phyloP scores from a whole-genome alignment of 257 asterid species.

The Solanum acaule region DNA sequence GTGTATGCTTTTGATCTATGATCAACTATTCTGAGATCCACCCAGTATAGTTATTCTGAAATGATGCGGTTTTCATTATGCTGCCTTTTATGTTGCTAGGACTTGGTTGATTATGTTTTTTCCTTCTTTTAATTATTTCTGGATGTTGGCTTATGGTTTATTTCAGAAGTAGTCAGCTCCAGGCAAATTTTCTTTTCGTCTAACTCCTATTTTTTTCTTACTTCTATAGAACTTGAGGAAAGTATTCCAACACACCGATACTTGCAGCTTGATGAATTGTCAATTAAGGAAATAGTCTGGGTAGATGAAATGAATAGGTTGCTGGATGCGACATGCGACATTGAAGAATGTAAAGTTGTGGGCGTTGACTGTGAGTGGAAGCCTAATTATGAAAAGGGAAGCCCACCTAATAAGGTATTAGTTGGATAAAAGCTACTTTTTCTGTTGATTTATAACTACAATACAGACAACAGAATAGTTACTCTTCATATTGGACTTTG shows the following conservation, averaged over 20 bases:
- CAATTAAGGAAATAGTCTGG: constrained; percentile 71
- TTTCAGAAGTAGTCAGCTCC: not conserved
- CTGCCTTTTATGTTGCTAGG: not conserved
- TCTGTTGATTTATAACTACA: not conserved
- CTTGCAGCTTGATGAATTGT: constrained; percentile 65
- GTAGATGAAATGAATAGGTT: constrained; percentile 57
- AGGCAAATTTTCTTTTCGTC: not conserved
- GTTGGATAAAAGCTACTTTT: not conserved
- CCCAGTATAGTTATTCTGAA: not conserved
- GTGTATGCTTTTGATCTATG: not conserved
- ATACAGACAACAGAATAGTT: not conserved
- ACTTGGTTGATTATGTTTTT: not conserved
- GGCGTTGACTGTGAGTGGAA: constrained; percentile 99
- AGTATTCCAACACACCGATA: constrained; percentile 29
- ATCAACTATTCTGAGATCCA: not conserved
- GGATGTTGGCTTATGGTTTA: not conserved
- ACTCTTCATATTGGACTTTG: not conserved
- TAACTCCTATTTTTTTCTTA: not conserved
- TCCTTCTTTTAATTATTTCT: not conserved
- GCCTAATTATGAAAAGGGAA: constrained; percentile 77
- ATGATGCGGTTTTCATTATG: not conserved
- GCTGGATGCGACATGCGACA: constrained; percentile 44
- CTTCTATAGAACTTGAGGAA: constrained; percentile 46
- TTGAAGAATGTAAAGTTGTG: constrained; percentile 73
- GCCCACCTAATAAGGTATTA: constrained; percentile 62